Conservation (phyloP, 2,329 filamentous ascomycete species). For the Calonectria hongkongensis region DNA sequence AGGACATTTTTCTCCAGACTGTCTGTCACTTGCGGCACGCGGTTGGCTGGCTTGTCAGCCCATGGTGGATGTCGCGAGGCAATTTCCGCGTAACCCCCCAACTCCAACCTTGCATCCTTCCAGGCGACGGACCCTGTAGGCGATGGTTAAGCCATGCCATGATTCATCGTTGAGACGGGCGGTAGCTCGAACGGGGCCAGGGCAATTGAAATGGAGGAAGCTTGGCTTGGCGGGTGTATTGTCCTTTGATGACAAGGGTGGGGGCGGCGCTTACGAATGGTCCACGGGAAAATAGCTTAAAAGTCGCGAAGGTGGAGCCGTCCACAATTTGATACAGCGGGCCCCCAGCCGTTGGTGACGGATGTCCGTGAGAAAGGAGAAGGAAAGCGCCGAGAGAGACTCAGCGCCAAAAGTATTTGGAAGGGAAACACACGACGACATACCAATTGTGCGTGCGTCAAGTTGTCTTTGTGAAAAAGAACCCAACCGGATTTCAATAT, state of each 20-base stretch:
- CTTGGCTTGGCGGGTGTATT: slow-evolving; percentile 37
- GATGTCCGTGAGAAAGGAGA: slow-evolving; percentile 13
- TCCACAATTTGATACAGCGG: slow-evolving; percentile 18
- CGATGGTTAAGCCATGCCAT: slow-evolving; percentile 4
- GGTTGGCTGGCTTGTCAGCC: slow-evolving; percentile 43
- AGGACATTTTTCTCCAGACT: slow-evolving; percentile 1
- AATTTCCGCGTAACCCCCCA: slow-evolving; percentile 33
- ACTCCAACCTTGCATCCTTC: slow-evolving; percentile 17
- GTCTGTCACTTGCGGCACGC: slow-evolving; percentile 44
- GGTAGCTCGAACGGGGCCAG: slow-evolving; percentile 17
- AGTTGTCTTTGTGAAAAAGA: neutral
- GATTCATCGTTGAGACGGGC: neutral
- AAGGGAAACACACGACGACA: too few relatives aligned
- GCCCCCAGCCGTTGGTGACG: slow-evolving; percentile 7
- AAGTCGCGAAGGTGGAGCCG: slow-evolving; percentile 16
- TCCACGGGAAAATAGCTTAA: slow-evolving; percentile 26
- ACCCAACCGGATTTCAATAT: too few relatives aligned
- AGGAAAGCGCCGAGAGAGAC: neutral
- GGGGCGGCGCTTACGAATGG: slow-evolving; percentile 35
- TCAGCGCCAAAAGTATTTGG: slow-evolving; percentile 18
- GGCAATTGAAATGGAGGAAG: slow-evolving; percentile 27
- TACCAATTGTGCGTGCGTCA: neutral
- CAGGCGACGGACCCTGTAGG: neutral
- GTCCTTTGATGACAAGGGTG: slow-evolving; percentile 9
- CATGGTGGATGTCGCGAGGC: slow-evolving; percentile 6